These are phyloP conservation scores for Claviceps humidiphila DNA, from an alignment of 2,329 filamentous ascomycete genomes.

Conservation along the genomic window DNA sequence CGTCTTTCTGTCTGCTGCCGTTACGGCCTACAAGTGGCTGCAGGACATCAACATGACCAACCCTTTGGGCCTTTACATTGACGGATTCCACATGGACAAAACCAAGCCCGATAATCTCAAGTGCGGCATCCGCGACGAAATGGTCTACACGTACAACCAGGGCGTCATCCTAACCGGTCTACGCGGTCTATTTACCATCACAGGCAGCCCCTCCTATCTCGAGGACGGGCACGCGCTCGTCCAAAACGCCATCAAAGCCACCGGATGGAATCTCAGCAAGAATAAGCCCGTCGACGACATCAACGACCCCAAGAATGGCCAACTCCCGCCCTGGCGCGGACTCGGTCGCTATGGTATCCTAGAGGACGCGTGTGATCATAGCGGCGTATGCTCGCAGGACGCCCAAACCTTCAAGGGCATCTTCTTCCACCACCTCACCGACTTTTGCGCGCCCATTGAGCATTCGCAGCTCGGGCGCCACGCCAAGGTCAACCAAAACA, in stretches of 20 bases:
- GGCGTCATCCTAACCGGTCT: slow-evolving; percentile 77
- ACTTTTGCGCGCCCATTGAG: slow-evolving; percentile 59
- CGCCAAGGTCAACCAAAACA: slow-evolving; percentile 7
- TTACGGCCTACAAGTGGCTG: slow-evolving; percentile 73
- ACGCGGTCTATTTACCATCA: slow-evolving; percentile 67
- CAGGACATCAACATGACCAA: slow-evolving; percentile 71
- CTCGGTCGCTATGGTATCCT: slow-evolving; percentile 69
- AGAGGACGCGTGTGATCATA: slow-evolving; percentile 71
- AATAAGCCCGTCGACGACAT: slow-evolving; percentile 29
- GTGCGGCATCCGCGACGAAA: slow-evolving; percentile 72
- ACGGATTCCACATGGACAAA: slow-evolving; percentile 74
- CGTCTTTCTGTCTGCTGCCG: slow-evolving; percentile 57
- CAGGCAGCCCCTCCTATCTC: slow-evolving; percentile 57
- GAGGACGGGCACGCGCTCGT: slow-evolving; percentile 70
- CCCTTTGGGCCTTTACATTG: slow-evolving; percentile 57
- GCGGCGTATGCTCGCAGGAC: slow-evolving; percentile 65
- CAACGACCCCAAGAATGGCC: slow-evolving; percentile 17
- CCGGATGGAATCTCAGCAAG: slow-evolving; percentile 52
- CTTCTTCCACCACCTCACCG: slow-evolving; percentile 76
- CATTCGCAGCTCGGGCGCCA: slow-evolving; percentile 16
- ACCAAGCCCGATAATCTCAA: slow-evolving; percentile 49
- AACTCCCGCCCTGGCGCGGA: slow-evolving; percentile 51
- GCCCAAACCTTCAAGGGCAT: slow-evolving; percentile 88
- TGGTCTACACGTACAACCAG: slow-evolving; percentile 95
- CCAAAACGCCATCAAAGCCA: slow-evolving; percentile 59